Evolutionary conservation across 2,329 filamentous ascomycete species (phyloP).

Genomic region (Cercospora sp.): DNA sequence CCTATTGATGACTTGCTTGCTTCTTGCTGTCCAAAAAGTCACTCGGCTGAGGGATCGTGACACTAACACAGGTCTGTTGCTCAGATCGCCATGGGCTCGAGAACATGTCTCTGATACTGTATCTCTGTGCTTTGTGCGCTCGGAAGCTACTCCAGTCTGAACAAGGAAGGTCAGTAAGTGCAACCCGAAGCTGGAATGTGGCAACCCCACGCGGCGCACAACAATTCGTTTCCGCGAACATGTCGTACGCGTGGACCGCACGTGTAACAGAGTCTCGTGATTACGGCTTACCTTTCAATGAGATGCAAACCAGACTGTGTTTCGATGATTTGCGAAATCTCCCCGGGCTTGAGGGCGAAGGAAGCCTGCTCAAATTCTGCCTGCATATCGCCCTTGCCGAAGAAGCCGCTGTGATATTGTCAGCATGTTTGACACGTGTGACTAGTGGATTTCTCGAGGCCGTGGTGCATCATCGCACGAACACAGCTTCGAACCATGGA

Average conservation of each 20-base stretch:
- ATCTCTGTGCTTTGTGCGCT: not conserved
- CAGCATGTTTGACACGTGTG: constrained; percentile 22
- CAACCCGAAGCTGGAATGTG: constrained; percentile 13
- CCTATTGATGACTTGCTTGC: not conserved
- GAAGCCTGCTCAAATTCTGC: constrained; percentile 97
- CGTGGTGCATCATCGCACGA: constrained; percentile 11
- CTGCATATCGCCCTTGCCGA: constrained; percentile 94
- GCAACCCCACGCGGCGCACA: constrained; percentile 17
- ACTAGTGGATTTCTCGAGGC: not conserved
- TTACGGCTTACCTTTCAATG: constrained; percentile 75
- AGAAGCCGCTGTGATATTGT: constrained; percentile 68
- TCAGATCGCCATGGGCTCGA: not conserved
- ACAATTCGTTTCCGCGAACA: not conserved
- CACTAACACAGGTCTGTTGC: not conserved
- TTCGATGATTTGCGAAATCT: constrained; percentile 84
- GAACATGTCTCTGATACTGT: not conserved
- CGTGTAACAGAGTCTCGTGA: not conserved
- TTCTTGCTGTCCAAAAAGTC: not conserved
- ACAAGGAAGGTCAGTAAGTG: constrained; percentile 27
- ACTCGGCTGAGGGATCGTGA: not conserved
- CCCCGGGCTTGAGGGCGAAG: constrained; percentile 81
- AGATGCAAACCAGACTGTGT: constrained; percentile 93
- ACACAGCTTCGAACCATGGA: not conserved
- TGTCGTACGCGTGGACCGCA: not conserved
- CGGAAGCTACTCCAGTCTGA: constrained; percentile 25